Base-by-base conservation (phyloP, 2,329 filamentous ascomycete genomes). In the Trichoderma sp. region DNA sequence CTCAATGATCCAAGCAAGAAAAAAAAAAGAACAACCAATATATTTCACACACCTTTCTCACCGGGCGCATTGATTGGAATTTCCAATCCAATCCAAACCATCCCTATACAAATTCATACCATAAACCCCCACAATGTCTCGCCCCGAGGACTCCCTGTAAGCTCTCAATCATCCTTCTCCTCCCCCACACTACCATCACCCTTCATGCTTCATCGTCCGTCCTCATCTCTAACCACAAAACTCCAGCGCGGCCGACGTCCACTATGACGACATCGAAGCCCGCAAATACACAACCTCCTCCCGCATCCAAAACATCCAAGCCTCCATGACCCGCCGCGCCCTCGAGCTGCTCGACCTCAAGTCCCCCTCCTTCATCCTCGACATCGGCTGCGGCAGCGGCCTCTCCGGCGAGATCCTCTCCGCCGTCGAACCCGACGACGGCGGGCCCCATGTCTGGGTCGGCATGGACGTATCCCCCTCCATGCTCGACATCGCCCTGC, bases 231-330 rank as follows among this genome's bases (percentile, higher is more conserved):
- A n/a, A 71, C 47, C 18, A 18, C 14, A 73, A 4, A 43, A 43
- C 71, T 68, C 43, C 81, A 97, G 94, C 80, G 93, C 95, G 65
- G 95, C 96, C 75, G 96, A 99, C 84, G 92, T 98, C 80, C 97
- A 97, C 86, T 99, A 99, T 88, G 92, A 98, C 86, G 95, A 98
- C 84, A 87, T 87, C 82, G 95, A 98, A 86, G 95, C 96, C 36
- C 92, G 93, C 81, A 98, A 98, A 86, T 99, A 99, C 86, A 98
- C 96, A 9, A 98, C 95, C 5, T 95, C 91, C 74, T 97, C 94
- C 5, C 94, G 96, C 74, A 98, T 99, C 80, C 93, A 96, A 79
- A 94, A 93, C 77, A 97, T 99, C 77, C 96, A 99, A 82, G 92
- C 95, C 0, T 89, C 90, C 74, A 99, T 99, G 96, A 97, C 96